phyloP scores from a whole-genome alignment of 1,284 basidiomycete genomes.

The Veloboletus limbatus region DNA sequence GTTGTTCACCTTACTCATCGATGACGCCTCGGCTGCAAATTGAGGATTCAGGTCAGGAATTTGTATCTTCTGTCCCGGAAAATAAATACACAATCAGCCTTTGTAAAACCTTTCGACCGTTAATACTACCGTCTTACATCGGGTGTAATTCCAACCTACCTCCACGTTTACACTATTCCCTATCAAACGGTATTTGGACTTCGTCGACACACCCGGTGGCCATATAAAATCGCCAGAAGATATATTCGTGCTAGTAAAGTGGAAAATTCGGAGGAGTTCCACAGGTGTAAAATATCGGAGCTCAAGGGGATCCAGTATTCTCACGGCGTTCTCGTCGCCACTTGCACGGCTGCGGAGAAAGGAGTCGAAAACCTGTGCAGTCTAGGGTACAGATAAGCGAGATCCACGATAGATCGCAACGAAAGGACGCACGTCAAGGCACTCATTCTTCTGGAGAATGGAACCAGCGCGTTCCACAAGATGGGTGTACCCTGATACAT shows the following conservation, averaged over 20 bases:
- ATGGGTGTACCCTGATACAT: constrained; percentile 62
- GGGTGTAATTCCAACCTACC: constrained; percentile 34
- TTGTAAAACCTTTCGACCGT: constrained; percentile 24
- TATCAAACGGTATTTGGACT: constrained; percentile 69
- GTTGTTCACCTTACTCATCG: too few relatives aligned
- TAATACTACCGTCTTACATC: not conserved
- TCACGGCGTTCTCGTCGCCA: constrained; percentile 45
- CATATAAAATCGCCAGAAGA: constrained; percentile 45
- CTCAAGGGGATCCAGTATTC: constrained; percentile 51
- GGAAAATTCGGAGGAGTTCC: constrained; percentile 68
- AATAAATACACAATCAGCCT: constrained; percentile 29
- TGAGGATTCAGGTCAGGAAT: too few relatives aligned
- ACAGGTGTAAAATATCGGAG: constrained; percentile 71
- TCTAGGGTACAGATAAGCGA: constrained; percentile 41
- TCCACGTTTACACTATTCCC: constrained; percentile 79
- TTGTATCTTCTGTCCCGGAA: not conserved
- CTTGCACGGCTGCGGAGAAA: constrained; percentile 49
- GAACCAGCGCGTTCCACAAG: constrained; percentile 74
- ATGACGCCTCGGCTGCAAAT: too few relatives aligned
- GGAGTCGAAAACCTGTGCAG: constrained; percentile 53
- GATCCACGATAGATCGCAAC: not conserved
- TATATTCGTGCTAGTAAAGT: constrained; percentile 41
- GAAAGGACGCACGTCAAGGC: constrained; percentile 51
- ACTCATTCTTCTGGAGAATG: constrained; percentile 66
- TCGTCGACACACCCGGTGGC: constrained; percentile 57